Evolutionary conservation across 2,329 filamentous ascomycete species (phyloP).

Genomic region (Fonsecaea multimorphosa): DNA sequence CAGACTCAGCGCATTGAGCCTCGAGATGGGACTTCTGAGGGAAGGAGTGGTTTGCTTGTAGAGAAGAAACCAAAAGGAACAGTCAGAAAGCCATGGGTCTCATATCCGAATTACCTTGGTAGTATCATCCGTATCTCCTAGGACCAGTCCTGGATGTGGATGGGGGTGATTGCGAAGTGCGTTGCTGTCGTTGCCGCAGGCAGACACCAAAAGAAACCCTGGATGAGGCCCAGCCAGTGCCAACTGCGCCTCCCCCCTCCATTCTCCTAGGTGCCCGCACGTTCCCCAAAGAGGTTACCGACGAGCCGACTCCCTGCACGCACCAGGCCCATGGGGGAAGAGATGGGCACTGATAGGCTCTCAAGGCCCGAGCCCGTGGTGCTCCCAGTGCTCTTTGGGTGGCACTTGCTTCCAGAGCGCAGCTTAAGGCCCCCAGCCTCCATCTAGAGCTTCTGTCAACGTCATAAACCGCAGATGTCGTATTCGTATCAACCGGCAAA

Average conservation of each 20-base stretch:
- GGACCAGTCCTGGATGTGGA: neutral
- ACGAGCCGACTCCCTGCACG: neutral
- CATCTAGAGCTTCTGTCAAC: neutral
- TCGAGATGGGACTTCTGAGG: neutral
- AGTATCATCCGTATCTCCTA: neutral
- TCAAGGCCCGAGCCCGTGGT: neutral
- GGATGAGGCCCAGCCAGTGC: neutral
- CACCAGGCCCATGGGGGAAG: neutral
- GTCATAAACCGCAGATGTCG: neutral
- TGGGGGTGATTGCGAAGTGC: constrained; percentile 1
- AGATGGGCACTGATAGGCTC: constrained; percentile 1
- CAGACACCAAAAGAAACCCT: constrained; percentile 18
- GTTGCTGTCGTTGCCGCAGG: constrained; percentile 3
- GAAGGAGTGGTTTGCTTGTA: neutral
- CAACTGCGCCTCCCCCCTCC: constrained; percentile 4
- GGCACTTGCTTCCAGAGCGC: neutral
- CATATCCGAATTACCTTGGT: neutral
- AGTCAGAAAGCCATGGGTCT: neutral
- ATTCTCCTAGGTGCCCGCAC: neutral
- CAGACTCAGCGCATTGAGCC: constrained; percentile 2
- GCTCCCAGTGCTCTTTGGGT: neutral
- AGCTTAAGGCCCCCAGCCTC: neutral
- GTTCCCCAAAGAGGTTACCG: constrained; percentile 1
- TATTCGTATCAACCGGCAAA: neutral
- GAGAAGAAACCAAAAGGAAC: neutral